Evolutionary conservation across 352 stramenopile genomes (phyloP), one percentile per base, ranked within the genome.

Genomic region (Thraustochytrium striatum): DNA sequence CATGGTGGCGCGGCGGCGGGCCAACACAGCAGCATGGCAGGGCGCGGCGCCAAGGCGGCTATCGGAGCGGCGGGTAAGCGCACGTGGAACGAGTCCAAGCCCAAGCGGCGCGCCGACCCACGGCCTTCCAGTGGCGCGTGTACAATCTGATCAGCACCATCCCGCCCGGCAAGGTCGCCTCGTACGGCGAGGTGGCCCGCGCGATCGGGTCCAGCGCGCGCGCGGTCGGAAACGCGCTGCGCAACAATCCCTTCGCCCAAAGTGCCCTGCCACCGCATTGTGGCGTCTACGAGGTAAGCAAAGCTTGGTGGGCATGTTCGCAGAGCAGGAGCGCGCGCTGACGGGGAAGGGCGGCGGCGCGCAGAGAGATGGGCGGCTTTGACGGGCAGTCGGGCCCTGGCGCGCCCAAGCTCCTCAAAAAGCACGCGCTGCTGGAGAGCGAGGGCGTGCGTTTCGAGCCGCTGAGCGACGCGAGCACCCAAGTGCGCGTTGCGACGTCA

Each of bases 201-300:
- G 33, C 73, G 32, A 21, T 83, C 21, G 44, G 32, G 28, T 72
- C 80, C 5, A 68, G 43, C 50, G 19, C 80, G 1, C 72, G 80
- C 0, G 73, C 73, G 5, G 80, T 83, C 30, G 80, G 80, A 0
- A 68, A 81, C 36, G 80, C 80, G 13, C 39, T 83, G 36, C 44
- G 78, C 19, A 59, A 82, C 35, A 83, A 83, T 33, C 80, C 80
- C 3, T 83, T 80, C 35, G 73, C 80, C 80, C 25, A 0, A 1
- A 2, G 78, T 83, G 2, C 80, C 80, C 9, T 83, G 80, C 55
- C 80, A 83, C 39, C 57, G 80, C 28, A 78, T 83, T 2, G 75
- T 83, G 0, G 65, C 65, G 25, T 55, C 30, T 32, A 70, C 65
- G 36, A 21, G 65, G 8, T 55, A 25, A 55, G 47, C 25, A 25